phyloP scores from a whole-genome alignment of 495 filamentous ascomycete genomes.

The Talaromyces nanjingensis region DNA sequence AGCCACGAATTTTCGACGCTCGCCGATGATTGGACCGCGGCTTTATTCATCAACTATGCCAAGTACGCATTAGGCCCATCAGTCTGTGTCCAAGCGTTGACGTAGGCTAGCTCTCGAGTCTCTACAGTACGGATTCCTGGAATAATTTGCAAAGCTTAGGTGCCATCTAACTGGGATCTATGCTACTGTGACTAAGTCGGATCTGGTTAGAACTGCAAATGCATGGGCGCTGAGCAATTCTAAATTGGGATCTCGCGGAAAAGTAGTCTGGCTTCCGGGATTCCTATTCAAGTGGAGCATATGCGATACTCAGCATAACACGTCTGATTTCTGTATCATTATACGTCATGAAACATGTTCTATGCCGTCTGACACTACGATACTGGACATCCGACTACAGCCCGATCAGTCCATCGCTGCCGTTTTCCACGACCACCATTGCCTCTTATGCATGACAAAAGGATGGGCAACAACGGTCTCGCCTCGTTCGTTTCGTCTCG shows the following conservation, averaged over 20 bases:
- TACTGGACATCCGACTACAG: neutral
- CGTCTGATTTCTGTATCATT: neutral
- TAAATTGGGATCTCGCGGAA: neutral
- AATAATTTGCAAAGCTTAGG: neutral
- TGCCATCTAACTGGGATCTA: neutral
- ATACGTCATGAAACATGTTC: slow-evolving; percentile 5
- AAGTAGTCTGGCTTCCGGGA: neutral
- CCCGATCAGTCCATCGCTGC: neutral
- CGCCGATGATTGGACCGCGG: neutral
- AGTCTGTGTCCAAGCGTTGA: neutral
- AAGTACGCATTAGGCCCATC: neutral
- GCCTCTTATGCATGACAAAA: neutral
- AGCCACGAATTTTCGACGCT: neutral
- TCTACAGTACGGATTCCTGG: neutral
- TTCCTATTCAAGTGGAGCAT: neutral
- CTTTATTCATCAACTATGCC: neutral
- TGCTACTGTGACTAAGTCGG: neutral
- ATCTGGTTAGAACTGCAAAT: neutral
- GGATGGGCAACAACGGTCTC: neutral
- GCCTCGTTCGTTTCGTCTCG: neutral
- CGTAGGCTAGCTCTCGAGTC: neutral
- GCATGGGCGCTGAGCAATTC: neutral
- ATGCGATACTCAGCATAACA: neutral
- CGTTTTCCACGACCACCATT: neutral
- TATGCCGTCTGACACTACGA: neutral